phyloP scores from a whole-genome alignment of 371 early-diverging fungal species.

The Vairimorpha ceranae region DNA sequence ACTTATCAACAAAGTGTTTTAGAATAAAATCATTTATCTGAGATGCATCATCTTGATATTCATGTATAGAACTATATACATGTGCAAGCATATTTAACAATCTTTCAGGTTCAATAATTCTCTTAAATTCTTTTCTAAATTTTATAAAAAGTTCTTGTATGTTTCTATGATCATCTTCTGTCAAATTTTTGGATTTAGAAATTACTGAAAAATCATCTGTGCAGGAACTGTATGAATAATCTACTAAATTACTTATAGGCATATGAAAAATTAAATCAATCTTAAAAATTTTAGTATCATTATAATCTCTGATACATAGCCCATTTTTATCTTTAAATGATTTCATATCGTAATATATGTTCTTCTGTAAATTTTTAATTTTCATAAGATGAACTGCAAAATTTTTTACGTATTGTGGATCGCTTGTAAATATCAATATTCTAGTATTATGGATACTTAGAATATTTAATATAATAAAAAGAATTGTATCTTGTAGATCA shows the following conservation, averaged over 20 bases:
- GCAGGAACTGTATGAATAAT: neutral
- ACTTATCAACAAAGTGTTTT: neutral
- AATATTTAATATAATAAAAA: slow-evolving; percentile 3
- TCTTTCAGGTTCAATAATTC: slow-evolving; percentile 9
- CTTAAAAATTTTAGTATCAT: neutral
- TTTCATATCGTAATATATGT: neutral
- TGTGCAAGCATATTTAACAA: neutral
- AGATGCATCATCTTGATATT: neutral
- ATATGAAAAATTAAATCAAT: slow-evolving; percentile 2
- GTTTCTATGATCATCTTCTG: neutral
- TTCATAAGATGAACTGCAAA: neutral
- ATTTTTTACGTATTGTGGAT: neutral
- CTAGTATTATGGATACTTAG: neutral
- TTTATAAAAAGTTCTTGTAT: neutral
- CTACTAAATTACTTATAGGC: neutral
- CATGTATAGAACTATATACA: neutral
- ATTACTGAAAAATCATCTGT: neutral
- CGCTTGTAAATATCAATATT: slow-evolving; percentile 1
- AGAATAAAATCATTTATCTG: neutral
- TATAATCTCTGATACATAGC: slow-evolving; percentile 1
- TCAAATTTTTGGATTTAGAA: neutral
- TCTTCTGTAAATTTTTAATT: neutral
- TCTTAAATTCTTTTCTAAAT: slow-evolving; percentile 1
- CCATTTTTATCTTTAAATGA: neutral
- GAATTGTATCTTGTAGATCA: neutral